Evolutionary conservation across 108 stramenopile genomes (phyloP), one percentile per base, ranked within the genome.

Genomic region (Parmales sp.): DNA sequence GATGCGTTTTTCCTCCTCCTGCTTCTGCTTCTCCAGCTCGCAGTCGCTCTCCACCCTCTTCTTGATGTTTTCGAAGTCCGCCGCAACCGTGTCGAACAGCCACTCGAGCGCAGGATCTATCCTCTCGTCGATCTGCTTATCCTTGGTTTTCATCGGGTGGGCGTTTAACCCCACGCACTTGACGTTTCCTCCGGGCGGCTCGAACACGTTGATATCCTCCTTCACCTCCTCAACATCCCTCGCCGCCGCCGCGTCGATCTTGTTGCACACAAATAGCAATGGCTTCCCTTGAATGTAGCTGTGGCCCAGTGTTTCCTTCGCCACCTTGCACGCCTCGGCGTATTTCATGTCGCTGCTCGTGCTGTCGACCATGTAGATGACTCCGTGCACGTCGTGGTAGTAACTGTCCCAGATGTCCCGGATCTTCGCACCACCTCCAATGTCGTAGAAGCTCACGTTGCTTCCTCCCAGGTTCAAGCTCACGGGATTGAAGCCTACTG

Each of bases 371-470:
- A 77, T 64, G 39, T 69, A 77, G 19, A 77, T 70, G 8, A 73
- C 37, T 36, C 51, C 76, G 70, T 77, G 72, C 29, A 68, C 65
- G 31, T 77, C 76, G 48, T 69, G 70, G 46, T 70, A 77, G 65
- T 77, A 77, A 7, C 63, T 23, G 0, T 45, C 26, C 76, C 76
- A 77, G 31, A 77, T 77, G 50, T 51, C 69, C 5, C 76, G 65
- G 29, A 77, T 77, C 20, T 6, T 9, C 6, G 67, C 34, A 19
- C 72, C 68, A 18, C 76, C 76, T 16, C 76, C 76, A 16, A 77
- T 22, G 54, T 77, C 76, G 38, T 72, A 77, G 41, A 77, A 39
- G 29, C 46, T 69, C 13, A 73, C 69, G n/a, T 37, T 51, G 31
- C 39, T 34, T 2, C 22, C 39, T 1, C 38, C 76, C 25, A 73